Conservation (phyloP, 495 filamentous ascomycete genomes). For the Xylaria curta region DNA sequence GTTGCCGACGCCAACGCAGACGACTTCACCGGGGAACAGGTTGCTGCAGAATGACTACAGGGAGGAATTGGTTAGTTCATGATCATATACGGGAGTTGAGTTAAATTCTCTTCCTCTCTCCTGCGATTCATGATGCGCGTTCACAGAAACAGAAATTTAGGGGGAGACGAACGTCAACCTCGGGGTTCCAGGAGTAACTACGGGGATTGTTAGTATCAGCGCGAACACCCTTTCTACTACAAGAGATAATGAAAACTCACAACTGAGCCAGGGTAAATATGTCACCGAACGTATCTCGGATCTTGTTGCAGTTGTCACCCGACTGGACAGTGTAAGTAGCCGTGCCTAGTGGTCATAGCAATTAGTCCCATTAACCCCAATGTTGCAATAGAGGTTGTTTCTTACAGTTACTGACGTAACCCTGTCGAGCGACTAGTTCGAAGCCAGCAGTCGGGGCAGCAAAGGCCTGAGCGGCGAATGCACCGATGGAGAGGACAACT, state of each 20-base stretch:
- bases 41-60: conserved; percentile 31
- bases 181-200: conserved; percentile 40
- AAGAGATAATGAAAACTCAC: conserved; percentile 23
- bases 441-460: conserved; percentile 20
- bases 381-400: neutral
- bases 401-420: conserved; percentile 32
- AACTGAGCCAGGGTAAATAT: conserved; percentile 32
- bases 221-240: neutral
- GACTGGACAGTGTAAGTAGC: conserved; percentile 31
- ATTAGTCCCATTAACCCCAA: neutral
- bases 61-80: neutral
- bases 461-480: conserved; percentile 29
- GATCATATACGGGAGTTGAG: no score
- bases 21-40: conserved; percentile 32
- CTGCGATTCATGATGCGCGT: neutral
- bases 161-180: conserved; percentile 26
- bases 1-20: conserved; percentile 27
- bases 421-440: conserved; percentile 33
- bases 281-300: conserved; percentile 28
- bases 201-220: neutral
- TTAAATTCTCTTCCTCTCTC: neutral
- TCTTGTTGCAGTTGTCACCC: conserved; percentile 33
- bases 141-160: neutral
- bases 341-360: conserved; percentile 21
- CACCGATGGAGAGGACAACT: conserved; percentile 25